Percentiles rank a stretch among this genome's conserved stretches.
Evolutionary conservation across 768 basidiomycete genomes (phyloP).

Genomic region (Leccinum aurantiacum): DNA sequence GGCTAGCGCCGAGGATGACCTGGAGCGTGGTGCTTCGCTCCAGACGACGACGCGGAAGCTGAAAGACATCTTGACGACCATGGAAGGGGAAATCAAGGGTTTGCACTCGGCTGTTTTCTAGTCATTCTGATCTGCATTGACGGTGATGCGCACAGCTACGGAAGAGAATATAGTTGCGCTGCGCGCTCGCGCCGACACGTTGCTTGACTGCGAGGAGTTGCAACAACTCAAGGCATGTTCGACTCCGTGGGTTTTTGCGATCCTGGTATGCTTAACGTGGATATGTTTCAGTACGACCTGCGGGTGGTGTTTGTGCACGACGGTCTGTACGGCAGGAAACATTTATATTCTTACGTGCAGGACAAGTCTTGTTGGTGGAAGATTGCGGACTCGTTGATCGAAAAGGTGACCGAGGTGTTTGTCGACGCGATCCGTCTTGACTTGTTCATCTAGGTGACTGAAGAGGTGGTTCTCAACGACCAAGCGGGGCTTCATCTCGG

Average conservation of each 20-base stretch:
- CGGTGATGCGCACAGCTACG: constrained; percentile 42
- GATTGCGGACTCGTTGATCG: constrained; percentile 66
- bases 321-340: constrained; percentile 73
- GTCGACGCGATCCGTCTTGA: not conserved
- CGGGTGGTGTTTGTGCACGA: constrained; percentile 77
- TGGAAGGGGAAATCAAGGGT: constrained; percentile 60
- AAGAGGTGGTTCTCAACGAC: constrained; percentile 68
- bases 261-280: not conserved
- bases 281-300: constrained; percentile 65
- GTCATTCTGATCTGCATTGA: not conserved
- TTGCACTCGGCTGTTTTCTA: not conserved
- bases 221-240: constrained; percentile 54
- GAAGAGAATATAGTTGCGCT: constrained; percentile 48
- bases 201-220: constrained; percentile 66
- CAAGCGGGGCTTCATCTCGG: constrained; percentile 69
- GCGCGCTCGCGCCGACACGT: constrained; percentile 40
- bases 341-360: constrained; percentile 76
- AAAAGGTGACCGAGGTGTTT: constrained; percentile 44
- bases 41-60: constrained; percentile 49
- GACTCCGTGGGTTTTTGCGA: not conserved
- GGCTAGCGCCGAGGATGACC: constrained; percentile 48
- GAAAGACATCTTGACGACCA: constrained; percentile 47
- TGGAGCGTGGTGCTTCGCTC: constrained; percentile 45
- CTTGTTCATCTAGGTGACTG: constrained; percentile 53
- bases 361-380: constrained; percentile 75